Percentiles rank a stretch among this genome's conserved stretches.
phyloP scores from a whole-genome alignment of 495 filamentous ascomycete genomes.

The Penicillium parvum region DNA sequence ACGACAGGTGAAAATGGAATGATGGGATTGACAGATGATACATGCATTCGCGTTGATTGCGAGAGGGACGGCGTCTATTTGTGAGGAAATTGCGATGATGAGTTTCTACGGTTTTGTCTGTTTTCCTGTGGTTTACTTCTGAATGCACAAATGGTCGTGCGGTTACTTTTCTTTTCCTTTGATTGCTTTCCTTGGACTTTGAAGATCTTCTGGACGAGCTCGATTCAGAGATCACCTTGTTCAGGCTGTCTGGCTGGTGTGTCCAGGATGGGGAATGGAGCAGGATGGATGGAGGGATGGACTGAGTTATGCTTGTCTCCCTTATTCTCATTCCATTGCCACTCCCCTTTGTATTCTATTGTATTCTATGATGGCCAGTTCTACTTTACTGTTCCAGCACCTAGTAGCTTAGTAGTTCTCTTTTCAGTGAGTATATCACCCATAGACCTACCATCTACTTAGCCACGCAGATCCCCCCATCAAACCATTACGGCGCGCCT shows the following conservation, averaged over 20 bases:
- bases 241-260: no score
- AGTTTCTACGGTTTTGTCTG: slow-evolving; percentile 9
- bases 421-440: no score
- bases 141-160: background rate
- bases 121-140: slow-evolving; percentile 7
- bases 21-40: background rate
- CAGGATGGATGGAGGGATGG: no score
- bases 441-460: no score
- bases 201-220: no score
- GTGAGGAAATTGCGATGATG: slow-evolving; percentile 25
- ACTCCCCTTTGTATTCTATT: background rate
- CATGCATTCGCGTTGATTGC: slow-evolving; percentile 16
- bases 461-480: no score
- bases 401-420: no score
- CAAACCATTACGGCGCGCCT: no score
- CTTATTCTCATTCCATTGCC: background rate
- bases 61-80: slow-evolving; percentile 14
- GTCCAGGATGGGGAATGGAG: background rate
- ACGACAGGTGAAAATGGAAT: background rate
- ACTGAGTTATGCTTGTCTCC: background rate
- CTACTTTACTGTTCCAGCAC: no score
- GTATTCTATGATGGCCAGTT: slow-evolving; percentile 1
- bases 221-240: no score
- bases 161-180: background rate
- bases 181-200: no score